phyloP scores from a whole-genome alignment of 371 early-diverging fungal species.

The Batrachochytrium dendrobatidis region DNA sequence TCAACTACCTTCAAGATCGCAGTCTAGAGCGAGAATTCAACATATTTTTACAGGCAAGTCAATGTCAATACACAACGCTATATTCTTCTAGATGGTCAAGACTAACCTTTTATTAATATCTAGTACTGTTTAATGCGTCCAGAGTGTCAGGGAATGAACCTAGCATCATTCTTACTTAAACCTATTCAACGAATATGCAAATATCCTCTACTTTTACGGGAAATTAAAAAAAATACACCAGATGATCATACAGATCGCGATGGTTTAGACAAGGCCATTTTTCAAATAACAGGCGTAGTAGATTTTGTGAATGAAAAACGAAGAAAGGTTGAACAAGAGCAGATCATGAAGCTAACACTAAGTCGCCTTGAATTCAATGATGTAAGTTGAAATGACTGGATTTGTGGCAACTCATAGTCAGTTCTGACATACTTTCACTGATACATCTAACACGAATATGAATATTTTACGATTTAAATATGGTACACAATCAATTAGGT shows the following conservation, averaged over 20 bases:
- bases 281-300: neutral
- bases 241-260: conserved; percentile 31
- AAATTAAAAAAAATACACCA: conserved; percentile 34
- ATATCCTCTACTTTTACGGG: conserved; percentile 69
- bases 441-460: neutral
- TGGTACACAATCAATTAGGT: neutral
- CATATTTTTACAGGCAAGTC: conserved; percentile 34
- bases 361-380: neutral
- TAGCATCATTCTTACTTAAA: conserved; percentile 48
- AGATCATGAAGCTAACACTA: neutral
- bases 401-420: neutral
- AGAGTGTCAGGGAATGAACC: conserved; percentile 3
- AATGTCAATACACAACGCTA: neutral
- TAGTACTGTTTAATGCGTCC: neutral
- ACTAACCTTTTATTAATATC: neutral
- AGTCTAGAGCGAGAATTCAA: conserved; percentile 23
- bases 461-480: neutral
- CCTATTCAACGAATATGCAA: conserved; percentile 97
- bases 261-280: neutral
- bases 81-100: conserved; percentile 1
- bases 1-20: conserved; percentile 37
- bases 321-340: neutral
- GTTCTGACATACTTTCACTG: neutral
- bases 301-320: neutral
- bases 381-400: neutral